Conservation (phyloP, 1,139 yeast species). For the Debaryomyces sp. region DNA sequence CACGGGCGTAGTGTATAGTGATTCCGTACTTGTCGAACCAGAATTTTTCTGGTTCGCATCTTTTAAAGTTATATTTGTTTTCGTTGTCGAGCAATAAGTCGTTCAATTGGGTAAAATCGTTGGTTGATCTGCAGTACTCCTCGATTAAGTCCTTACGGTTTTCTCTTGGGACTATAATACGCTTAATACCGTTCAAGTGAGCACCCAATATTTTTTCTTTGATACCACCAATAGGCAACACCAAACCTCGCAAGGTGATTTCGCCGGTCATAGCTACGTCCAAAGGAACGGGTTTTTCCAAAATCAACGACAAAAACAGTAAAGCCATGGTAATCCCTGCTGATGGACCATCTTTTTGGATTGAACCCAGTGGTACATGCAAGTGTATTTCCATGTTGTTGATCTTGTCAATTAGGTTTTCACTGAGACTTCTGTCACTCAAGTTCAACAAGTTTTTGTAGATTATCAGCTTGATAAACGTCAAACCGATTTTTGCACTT, state of each 20-base stretch:
- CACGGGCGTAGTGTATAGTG: slow-evolving; percentile 65
- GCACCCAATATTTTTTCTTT: slow-evolving; percentile 87
- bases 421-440: slow-evolving; percentile 20
- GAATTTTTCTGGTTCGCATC: slow-evolving; percentile 50
- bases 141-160: slow-evolving; percentile 75
- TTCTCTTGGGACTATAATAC: slow-evolving; percentile 68
- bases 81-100: slow-evolving; percentile 43
- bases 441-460: slow-evolving; percentile 36
- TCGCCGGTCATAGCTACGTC: slow-evolving; percentile 94
- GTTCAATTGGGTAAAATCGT: slow-evolving; percentile 31
- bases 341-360: slow-evolving; percentile 90
- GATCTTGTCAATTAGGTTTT: slow-evolving; percentile 42
- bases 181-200: slow-evolving; percentile 62
- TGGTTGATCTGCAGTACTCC: slow-evolving; percentile 43
- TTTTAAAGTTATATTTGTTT: slow-evolving; percentile 26
- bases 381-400: slow-evolving; percentile 68
- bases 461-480: slow-evolving; percentile 68
- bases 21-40: slow-evolving; percentile 56
- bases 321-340: slow-evolving; percentile 92
- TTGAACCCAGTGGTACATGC: slow-evolving; percentile 89
- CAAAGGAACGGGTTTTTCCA: slow-evolving; percentile 67
- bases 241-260: slow-evolving; percentile 82
- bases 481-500: slow-evolving; percentile 77
- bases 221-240: slow-evolving; percentile 88
- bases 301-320: slow-evolving; percentile 70